Evolutionary conservation across 805 yeast species (phyloP), one percentile per base, ranked within the genome.

Genomic region (Wickerhamiella azyma): DNA sequence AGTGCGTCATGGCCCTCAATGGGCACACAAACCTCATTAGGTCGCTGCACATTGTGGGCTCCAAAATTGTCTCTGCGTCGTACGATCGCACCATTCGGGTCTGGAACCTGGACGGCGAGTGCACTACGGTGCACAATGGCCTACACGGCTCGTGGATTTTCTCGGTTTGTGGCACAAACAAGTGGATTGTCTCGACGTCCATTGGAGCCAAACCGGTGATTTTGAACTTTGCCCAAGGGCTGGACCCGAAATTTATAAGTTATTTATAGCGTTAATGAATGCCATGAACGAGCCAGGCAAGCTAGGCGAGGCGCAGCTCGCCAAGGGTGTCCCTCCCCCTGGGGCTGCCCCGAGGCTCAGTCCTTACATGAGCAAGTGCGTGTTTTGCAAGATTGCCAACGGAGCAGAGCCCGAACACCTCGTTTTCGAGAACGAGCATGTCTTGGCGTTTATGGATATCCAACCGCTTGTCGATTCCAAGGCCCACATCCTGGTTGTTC

Each of bases 11-110:
- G 44, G 74, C 77, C 2, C 81, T 84, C 62, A 63, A 64, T 38
- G 94, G 94, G 2, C 97, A 88, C 60, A 76, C 79, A 43, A 88
- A 86, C 1, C 89, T 85, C 59, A 92, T 88, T 9, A 88, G 89
- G 61, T 55, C 66, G 6, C 48, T 64, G 16, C 55, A 55, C 42
- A 18, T 65, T 9, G 40, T 40, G 24, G 53, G 55, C 13, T 45
- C 53, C 37, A 47, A 41, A 43, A 59, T 64, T 16, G 54, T 63
- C 5, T 59, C 67, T 5, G 67, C 62, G 26, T 55, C 63, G 13
- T 63, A 65, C 45, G 68, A 64, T 48, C 54, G 55, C 44, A 58
- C 64, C 13, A 55, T 65, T 40, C 56, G 61, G 33, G 53, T 64
- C 1, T 64, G 68, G 68, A 62, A 62, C 32, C 39, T 58, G 24